A percentile compares a stretch with the other conserved stretches of the same genome.
These are phyloP conservation scores for Zasmidium citrigriseum DNA, from an alignment of 2,329 filamentous ascomycete genomes.

Conservation along the genomic window DNA sequence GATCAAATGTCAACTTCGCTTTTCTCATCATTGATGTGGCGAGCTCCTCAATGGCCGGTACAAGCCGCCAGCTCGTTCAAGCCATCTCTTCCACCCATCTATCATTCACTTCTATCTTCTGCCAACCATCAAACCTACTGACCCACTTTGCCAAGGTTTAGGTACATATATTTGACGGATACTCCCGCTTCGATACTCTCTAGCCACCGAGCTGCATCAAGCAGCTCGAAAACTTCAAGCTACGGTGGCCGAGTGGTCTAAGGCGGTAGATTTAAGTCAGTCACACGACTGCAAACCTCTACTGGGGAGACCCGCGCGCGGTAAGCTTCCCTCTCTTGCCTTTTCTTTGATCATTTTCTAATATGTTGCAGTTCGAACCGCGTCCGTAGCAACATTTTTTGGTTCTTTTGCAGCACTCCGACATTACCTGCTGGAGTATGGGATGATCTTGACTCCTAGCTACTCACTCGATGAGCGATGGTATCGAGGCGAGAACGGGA, in stretches of 20 bases:
- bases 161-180: conserved; percentile 11
- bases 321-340: too few relatives aligned
- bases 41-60: too few relatives aligned
- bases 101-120: too few relatives aligned
- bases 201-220: neutral
- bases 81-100: too few relatives aligned
- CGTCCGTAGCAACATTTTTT: conserved; percentile 8
- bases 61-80: too few relatives aligned
- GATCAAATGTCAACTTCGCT: too few relatives aligned
- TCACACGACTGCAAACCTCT: conserved; percentile 17
- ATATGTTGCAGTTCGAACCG: conserved; percentile 26
- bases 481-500: neutral
- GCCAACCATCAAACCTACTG: neutral
- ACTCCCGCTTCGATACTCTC: conserved; percentile 4
- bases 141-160: neutral
- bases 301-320: conserved; percentile 30
- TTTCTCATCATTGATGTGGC: too few relatives aligned
- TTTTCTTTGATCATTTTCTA: too few relatives aligned
- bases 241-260: conserved; percentile 34
- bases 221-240: conserved; percentile 14
- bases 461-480: too few relatives aligned
- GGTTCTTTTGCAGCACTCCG: neutral
- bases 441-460: too few relatives aligned
- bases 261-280: conserved; percentile 34
- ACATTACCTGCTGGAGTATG: too few relatives aligned